phyloP scores from a whole-genome alignment of 2,329 filamentous ascomycete genomes.

The Plenodomus lindquistii region DNA sequence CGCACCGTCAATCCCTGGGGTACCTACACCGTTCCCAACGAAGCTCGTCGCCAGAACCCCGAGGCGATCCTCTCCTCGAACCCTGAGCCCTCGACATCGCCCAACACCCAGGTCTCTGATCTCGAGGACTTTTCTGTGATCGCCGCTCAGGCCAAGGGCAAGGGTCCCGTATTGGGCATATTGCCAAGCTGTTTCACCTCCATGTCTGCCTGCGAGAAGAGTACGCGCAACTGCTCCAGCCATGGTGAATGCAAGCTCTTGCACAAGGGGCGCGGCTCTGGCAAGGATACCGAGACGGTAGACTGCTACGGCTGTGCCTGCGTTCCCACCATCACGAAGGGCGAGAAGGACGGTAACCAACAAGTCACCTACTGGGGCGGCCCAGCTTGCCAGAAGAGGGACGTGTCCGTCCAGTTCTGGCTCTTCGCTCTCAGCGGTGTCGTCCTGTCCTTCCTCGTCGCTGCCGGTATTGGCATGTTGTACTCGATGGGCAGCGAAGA shows the following conservation, averaged over 20 bases:
- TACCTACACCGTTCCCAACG: slow-evolving; percentile 35
- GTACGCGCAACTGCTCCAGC: slow-evolving; percentile 78
- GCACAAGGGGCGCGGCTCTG: slow-evolving; percentile 50
- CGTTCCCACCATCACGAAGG: slow-evolving; percentile 58
- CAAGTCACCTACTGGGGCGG: slow-evolving; percentile 81
- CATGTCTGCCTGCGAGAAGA: slow-evolving; percentile 66
- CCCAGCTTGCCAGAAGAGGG: slow-evolving; percentile 84
- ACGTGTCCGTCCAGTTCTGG: slow-evolving; percentile 88
- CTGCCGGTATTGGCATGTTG: slow-evolving; percentile 74
- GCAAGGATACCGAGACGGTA: slow-evolving; percentile 45
- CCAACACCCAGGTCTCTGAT: slow-evolving; percentile 25
- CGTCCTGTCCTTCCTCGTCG: slow-evolving; percentile 67
- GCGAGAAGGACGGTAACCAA: slow-evolving; percentile 53
- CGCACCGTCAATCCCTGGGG: slow-evolving; percentile 41
- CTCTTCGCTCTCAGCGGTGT: slow-evolving; percentile 77
- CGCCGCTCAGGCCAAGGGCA: slow-evolving; percentile 20
- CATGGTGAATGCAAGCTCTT: slow-evolving; percentile 78
- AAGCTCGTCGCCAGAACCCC: slow-evolving; percentile 33
- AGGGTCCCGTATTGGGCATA: slow-evolving; percentile 51
- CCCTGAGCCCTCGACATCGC: slow-evolving; percentile 29
- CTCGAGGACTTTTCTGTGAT: slow-evolving; percentile 35
- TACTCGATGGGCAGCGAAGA: slow-evolving; percentile 84
- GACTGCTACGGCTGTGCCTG: slow-evolving; percentile 83
- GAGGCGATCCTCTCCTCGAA: slow-evolving; percentile 36
- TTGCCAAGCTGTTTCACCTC: slow-evolving; percentile 77